Evolutionary conservation across 1,284 basidiomycete genomes (phyloP).

Genomic region (Trametes hirsuta): DNA sequence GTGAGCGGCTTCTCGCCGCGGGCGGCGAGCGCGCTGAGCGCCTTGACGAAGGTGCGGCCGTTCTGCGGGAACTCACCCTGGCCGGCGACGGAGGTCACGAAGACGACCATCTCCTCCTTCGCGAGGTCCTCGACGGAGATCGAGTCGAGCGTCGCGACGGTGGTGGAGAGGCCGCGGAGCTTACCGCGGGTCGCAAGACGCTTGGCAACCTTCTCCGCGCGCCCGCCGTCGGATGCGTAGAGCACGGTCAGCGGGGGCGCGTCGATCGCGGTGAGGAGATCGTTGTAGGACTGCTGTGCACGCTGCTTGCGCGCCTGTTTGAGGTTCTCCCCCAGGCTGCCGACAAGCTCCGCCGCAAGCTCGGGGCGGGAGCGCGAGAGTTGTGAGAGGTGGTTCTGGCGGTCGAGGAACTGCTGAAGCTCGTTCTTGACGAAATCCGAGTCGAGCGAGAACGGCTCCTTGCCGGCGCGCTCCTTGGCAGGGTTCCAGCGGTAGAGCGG

Average conservation of each 20-base stretch:
- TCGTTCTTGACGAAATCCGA: constrained; percentile 95
- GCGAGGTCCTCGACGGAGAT: constrained; percentile 75
- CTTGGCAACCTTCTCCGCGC: constrained; percentile 95
- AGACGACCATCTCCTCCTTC: constrained; percentile 82
- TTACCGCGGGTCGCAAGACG: constrained; percentile 84
- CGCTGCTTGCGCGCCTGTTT: constrained; percentile 84
- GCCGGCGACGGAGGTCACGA: constrained; percentile 96
- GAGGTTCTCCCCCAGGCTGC: constrained; percentile 83
- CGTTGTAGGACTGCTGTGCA: constrained; percentile 87
- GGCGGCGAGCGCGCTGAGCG: constrained; percentile 70
- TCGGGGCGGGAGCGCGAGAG: constrained; percentile 83
- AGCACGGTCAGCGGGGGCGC: constrained; percentile 89
- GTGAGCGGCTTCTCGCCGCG: constrained; percentile 58
- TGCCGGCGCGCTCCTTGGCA: constrained; percentile 69
- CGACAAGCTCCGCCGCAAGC: constrained; percentile 84
- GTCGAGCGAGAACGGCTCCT: constrained; percentile 92
- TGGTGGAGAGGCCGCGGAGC: constrained; percentile 82
- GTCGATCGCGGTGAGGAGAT: constrained; percentile 84
- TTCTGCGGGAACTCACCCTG: constrained; percentile 99
- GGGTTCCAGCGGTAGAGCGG: constrained; percentile 99
- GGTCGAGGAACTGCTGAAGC: constrained; percentile 93
- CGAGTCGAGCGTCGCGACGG: constrained; percentile 77
- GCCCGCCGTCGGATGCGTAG: constrained; percentile 94
- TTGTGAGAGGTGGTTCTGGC: constrained; percentile 95
- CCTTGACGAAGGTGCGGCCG: constrained; percentile 89